These are phyloP conservation scores for Fusarium zealandicum DNA, from an alignment of 2,329 filamentous ascomycete species.

Conservation along the genomic window DNA sequence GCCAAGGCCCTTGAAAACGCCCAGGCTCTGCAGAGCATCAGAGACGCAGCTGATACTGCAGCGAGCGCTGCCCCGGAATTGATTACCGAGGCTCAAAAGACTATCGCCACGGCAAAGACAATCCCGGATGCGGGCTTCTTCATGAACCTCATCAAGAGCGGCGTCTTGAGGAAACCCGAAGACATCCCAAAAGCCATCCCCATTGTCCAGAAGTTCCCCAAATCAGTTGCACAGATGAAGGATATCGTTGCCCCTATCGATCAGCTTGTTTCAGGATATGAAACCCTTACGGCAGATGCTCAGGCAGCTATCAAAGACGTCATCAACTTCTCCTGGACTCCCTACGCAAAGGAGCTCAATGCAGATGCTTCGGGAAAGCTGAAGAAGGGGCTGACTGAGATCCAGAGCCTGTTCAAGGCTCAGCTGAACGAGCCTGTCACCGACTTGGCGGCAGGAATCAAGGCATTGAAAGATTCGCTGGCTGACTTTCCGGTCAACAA, in stretches of 20 bases:
- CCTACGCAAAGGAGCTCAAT: constrained; percentile 2
- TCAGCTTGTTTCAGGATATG: background rate
- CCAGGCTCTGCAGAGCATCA: background rate
- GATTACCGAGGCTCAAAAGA: background rate
- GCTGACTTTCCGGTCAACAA: background rate
- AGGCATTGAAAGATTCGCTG: background rate
- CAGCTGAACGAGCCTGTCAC: background rate
- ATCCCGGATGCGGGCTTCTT: constrained; percentile 4
- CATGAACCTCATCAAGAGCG: constrained; percentile 1
- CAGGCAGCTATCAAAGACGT: background rate
- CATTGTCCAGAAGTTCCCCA: constrained; percentile 1
- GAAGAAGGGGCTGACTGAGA: background rate
- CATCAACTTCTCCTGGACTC: background rate
- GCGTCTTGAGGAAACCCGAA: background rate
- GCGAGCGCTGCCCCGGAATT: background rate
- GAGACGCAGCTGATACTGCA: background rate
- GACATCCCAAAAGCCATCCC: constrained; percentile 4
- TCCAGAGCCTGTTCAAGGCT: constrained; percentile 2
- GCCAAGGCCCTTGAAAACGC: background rate
- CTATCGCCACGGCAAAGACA: background rate
- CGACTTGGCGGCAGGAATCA: background rate
- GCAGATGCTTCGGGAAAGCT: constrained; percentile 5
- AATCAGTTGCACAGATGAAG: background rate
- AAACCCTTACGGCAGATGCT: background rate
- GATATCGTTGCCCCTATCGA: background rate